Evolutionary conservation across 176 grass and related monocot species (phyloP), one percentile per base, ranked within the genome.

Genomic region (Phyllostachys edulis): DNA sequence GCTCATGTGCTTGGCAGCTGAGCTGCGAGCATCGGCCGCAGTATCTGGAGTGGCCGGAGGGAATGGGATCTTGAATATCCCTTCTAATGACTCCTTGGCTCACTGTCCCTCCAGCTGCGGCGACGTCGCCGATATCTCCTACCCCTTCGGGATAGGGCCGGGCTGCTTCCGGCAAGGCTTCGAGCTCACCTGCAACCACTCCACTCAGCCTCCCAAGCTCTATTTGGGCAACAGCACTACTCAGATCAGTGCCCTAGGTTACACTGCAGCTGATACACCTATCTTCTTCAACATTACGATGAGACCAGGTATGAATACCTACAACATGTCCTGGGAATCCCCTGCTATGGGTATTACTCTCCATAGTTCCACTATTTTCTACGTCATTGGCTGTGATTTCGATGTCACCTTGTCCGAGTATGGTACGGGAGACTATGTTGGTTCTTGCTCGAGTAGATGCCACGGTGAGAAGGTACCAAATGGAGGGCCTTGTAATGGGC

Each of bases 121-220:
- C 1, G 14, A 6, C 32, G 32, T 34, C 2, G 21, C 83, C 9
- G 2, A 10, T 9, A 50, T 90, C 56, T 6, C 11, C 20, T 87
- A 87, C 0, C 89, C 81, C 29, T 91, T 67, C 0, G 86, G 86
- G 0, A 78, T 85, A 56, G 90, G 82, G 2, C 20, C 36, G 0
- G 82, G 71, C 37, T 91, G 86, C 63, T 85, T 88, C 70, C 32
- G 70, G 18, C 60, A 38, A 41, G 90, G 86, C 41, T 91, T 88
- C 4, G 40, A 91, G 40, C 49, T 80, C 55, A 84, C 65, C 9
- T 90, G 79, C 63, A 8, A 87, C 40, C 0, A 67, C 15, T 52
- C 21, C 18, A 9, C 80, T 14, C 1, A 38, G 37, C 37, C 37
- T 18, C 75, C 77, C 2, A 73, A 2, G 13, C 77, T 87, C 14